Base-by-base conservation (phyloP, 345 rosid species). In the Eucalyptus melliodora region DNA sequence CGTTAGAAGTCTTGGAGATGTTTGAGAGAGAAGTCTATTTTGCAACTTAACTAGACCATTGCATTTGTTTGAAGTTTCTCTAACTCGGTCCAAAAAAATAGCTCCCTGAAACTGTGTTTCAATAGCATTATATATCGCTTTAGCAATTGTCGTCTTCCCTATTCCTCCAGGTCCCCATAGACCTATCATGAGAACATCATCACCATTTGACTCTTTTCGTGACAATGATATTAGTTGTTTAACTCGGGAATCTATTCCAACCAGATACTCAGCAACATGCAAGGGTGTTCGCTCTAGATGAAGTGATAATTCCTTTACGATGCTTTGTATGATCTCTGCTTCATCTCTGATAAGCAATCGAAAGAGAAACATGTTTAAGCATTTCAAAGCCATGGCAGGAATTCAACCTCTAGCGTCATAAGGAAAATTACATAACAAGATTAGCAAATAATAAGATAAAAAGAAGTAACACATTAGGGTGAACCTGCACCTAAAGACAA, bases 1-100 rank as follows among this genome's bases (percentile, higher is more conserved):
- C 13, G 0, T 56, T 24, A 2, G 1, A 56, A 4, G 62, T 9
- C 2, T 23, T 9, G 3, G 30, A 56, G 62, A 1, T 4, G 4
- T 23, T 24, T 56, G 27, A 9, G 62, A 56, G 3, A 23, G 62
- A 56, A 56, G 62, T 56, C 1, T 4, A 23, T 1, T 2, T 56
- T 56, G 30, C 62, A 56, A 9, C 11, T 24, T 30, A 23, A 56
- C 65, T 24, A 24, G 30, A 59, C 65, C 30, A 24, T 11, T 0
- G 65, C 30, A 9, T 10, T 59, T 24, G 30, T 4, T 59, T 9
- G 62, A 24, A 24, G 13, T 56, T 23, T 56, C 30, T 56, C 27
- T 56, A 56, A 56, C 62, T 56, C 3, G 62, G 6, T 9, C 30
- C 62, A 56, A 56, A 56, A 56, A 56, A 2, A 10, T 56, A 56